These are phyloP conservation scores for Salix viminalis DNA, from an alignment of 345 rosid species.

Conservation along the genomic window DNA sequence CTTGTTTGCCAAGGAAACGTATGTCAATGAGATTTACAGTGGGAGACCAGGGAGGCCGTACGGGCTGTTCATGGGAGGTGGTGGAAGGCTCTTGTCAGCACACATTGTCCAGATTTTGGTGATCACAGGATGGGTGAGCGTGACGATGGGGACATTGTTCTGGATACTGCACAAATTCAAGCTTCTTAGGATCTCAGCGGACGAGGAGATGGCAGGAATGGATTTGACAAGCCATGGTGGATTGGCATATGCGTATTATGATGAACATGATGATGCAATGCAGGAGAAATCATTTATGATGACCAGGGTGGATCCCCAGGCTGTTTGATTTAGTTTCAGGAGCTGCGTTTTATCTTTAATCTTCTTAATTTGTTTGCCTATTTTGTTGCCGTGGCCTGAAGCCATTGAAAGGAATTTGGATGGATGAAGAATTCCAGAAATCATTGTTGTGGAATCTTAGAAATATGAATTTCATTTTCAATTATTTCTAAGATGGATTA, in stretches of 20 bases:
- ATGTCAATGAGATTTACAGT: slow-evolving; percentile 27
- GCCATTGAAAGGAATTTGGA: neutral
- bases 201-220: slow-evolving; percentile 38
- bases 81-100: slow-evolving; percentile 33
- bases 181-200: slow-evolving; percentile 35
- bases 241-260: slow-evolving; percentile 27
- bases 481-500: neutral
- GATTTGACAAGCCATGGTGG: slow-evolving; percentile 44
- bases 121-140: slow-evolving; percentile 33
- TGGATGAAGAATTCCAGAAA: neutral
- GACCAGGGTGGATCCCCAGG: neutral
- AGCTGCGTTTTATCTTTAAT: neutral
- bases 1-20: slow-evolving; percentile 28
- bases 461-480: neutral
- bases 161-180: slow-evolving; percentile 23
- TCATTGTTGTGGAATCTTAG: neutral
- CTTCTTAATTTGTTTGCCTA: neutral
- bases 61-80: slow-evolving; percentile 43
- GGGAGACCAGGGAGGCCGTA: slow-evolving; percentile 33
- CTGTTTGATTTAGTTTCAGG: neutral
- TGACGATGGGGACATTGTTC: slow-evolving; percentile 41
- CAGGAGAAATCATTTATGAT: slow-evolving; percentile 16
- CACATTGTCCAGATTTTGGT: slow-evolving; percentile 36
- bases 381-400: neutral
- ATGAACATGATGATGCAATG: slow-evolving; percentile 3